Base-by-base conservation (phyloP, 257 asterid genomes). In the Scutellaria barbata region DNA sequence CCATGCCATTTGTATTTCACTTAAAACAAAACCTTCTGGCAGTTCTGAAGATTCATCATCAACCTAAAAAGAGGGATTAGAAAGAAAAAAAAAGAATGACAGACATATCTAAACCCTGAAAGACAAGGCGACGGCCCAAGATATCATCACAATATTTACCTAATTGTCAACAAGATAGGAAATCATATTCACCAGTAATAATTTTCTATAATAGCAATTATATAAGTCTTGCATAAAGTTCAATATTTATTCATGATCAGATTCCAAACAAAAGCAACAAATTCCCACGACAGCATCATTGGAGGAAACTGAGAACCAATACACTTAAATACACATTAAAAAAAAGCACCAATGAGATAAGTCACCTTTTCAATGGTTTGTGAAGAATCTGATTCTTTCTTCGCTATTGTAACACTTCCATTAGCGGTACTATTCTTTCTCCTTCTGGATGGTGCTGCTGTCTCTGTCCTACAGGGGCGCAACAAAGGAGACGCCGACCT, bases 341-440 rank as follows among this genome's bases (percentile, higher is more conserved):
- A 22, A 22, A 66, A 56, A 57, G 66, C 33, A 57, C 33, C 48
- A 46, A 54, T 40, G 68, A 20, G 50, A n/a, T 7, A 30, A 40
- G 51, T 50, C 59, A 89, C 95, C 95, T 84, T 85, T 65, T 68
- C 87, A 78, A 52, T 8, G 20, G 64, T 73, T 56, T 66, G 79
- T 42, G 85, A 74, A 78, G 83, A 42, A 68, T 56, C 73, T 3
- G 59, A 40, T 54, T 81, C 89, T 56, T 78, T 82, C 71, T 83
- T 84, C 73, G 68, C 48, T 35, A 46, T 72, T 53, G 50, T n/a
- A 66, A 20, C 50, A 52, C 73, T 81, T 64, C 65, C 68, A 53
- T 42, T 51, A 10, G 52, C 22, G 50, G 72, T 57, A 46, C 71
- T 62, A 30, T 65, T 77, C 59, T 51, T 81, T 77, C 78, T 78